Evolutionary conservation across 768 basidiomycete genomes (phyloP).

Genomic region (Amanita subjunquillea): DNA sequence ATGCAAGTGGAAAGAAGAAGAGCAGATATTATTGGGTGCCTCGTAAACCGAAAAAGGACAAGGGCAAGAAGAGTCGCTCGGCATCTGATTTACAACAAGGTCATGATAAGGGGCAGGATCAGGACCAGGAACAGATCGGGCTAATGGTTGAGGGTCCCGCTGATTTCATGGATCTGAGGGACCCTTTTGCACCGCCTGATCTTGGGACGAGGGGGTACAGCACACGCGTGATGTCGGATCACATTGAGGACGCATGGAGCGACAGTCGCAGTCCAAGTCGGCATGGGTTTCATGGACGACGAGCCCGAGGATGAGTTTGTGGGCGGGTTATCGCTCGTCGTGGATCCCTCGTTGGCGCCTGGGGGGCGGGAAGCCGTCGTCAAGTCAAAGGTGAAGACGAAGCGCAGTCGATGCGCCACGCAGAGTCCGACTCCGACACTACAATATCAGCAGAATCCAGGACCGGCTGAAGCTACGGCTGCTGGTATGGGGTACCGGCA

Average conservation of each 20-base stretch:
- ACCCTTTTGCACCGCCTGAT: conserved; percentile 20
- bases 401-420: neutral
- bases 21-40: too few species aligned
- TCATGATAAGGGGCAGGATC: neutral
- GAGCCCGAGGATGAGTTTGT: neutral
- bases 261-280: neutral
- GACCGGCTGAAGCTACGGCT: too few species aligned
- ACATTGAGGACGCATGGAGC: too few species aligned
- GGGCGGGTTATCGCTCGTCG: neutral
- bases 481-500: too few species aligned
- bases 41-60: neutral
- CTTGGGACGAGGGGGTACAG: neutral
- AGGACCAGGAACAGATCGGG: neutral
- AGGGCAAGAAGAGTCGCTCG: neutral
- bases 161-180: conserved; percentile 23
- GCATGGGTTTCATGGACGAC: neutral
- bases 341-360: neutral
- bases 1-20: neutral
- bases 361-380: neutral
- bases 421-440: too few species aligned
- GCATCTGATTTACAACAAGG: neutral
- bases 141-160: neutral
- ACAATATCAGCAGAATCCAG: too few species aligned
- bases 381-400: neutral
- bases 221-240: too few species aligned